Evolutionary conservation across 345 rosid genomes (phyloP).

Genomic region (Kandelia obovata): DNA sequence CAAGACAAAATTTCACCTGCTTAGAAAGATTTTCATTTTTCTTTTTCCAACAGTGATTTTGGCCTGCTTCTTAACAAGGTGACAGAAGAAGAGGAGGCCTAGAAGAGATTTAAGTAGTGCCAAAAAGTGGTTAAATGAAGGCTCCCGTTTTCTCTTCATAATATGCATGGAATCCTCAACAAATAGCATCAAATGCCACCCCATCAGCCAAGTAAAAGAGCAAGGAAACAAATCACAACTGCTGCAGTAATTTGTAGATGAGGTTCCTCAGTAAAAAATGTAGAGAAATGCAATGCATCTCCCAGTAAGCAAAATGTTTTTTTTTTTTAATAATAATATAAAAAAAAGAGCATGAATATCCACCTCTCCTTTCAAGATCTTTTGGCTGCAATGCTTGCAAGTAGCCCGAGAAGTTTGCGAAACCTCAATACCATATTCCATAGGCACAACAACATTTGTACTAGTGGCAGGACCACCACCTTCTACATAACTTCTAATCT

Average conservation of each 20-base stretch:
- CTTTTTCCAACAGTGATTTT: neutral
- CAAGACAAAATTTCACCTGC: neutral
- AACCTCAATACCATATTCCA: conserved; percentile 66
- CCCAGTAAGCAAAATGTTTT: neutral
- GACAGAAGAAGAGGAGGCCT: neutral
- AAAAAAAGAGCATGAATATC: neutral
- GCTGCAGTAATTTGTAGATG: neutral
- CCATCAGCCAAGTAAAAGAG: neutral
- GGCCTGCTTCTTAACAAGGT: neutral
- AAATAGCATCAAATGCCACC: neutral
- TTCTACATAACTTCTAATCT: conserved; percentile 61
- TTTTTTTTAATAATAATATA: too few species aligned
- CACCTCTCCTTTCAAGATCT: conserved; percentile 91
- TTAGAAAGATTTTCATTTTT: neutral
- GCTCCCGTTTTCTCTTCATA: too few species aligned
- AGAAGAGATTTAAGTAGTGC: neutral
- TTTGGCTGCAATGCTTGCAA: conserved; percentile 64
- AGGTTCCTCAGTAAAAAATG: neutral
- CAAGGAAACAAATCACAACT: neutral
- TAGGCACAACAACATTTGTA: conserved; percentile 19
- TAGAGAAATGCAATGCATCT: neutral
- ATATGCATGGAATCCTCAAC: neutral
- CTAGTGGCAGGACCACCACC: conserved; percentile 25
- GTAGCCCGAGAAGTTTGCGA: conserved; percentile 79
- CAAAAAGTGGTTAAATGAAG: neutral